A percentile compares a stretch with the other conserved stretches of the same genome.
These are phyloP conservation scores for Tuber umbilicatum DNA, from an alignment of 495 filamentous ascomycete species.

Conservation along the genomic window DNA sequence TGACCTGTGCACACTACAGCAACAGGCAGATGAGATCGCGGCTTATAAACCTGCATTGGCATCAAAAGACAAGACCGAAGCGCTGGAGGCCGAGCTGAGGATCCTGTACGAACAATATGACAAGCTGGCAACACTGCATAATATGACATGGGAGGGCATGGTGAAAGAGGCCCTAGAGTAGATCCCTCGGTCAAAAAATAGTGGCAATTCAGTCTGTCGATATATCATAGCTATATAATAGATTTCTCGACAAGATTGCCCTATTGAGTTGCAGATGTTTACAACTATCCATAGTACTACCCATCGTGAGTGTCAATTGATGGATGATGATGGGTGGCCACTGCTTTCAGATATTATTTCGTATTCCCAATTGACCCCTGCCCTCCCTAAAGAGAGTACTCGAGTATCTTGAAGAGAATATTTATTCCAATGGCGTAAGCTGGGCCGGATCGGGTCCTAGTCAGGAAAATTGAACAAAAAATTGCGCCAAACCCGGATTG, in stretches of 20 bases:
- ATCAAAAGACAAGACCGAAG: conserved; percentile 28
- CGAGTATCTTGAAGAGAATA: neutral
- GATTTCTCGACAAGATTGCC: neutral
- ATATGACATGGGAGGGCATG: conserved; percentile 35
- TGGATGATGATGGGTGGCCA: neutral
- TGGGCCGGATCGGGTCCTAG: neutral
- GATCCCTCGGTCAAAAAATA: neutral
- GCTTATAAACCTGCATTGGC: conserved; percentile 20
- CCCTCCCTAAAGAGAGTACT: neutral
- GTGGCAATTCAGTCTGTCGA: neutral
- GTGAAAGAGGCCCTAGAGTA: conserved; percentile 8
- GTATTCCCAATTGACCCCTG: neutral
- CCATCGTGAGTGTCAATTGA: neutral
- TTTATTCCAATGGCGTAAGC: neutral
- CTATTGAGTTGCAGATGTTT: neutral
- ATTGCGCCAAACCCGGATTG: conserved; percentile 36
- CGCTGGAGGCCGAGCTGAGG: conserved; percentile 31
- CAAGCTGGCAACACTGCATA: conserved; percentile 32
- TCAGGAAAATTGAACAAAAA: neutral
- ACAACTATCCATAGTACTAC: neutral
- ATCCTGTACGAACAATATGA: conserved; percentile 39
- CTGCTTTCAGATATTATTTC: neutral
- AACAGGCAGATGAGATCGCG: conserved; percentile 28
- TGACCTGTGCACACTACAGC: conserved; percentile 26
- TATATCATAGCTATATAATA: neutral